Percentiles rank a stretch among this genome's conserved stretches.
These are phyloP conservation scores for Penicillium chermesinum DNA, from an alignment of 495 filamentous ascomycete species.

Conservation along the genomic window DNA sequence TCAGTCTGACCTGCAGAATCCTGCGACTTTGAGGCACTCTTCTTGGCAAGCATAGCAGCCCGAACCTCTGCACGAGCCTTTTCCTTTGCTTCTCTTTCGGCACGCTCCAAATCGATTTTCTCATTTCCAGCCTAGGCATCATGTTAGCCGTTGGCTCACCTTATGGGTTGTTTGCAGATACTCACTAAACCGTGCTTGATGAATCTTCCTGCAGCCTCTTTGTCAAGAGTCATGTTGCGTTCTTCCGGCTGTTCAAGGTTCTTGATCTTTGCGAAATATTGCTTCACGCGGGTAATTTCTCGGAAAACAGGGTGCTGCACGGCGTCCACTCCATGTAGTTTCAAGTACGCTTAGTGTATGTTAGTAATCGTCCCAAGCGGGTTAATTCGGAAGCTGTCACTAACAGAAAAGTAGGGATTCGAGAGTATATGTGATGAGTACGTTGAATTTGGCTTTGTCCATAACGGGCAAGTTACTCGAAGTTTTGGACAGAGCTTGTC, in stretches of 20 bases:
- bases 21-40: constrained; percentile 16
- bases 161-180: constrained; percentile 3
- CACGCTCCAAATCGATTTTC: constrained; percentile 50
- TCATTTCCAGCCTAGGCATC: constrained; percentile 56
- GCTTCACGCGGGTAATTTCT: constrained; percentile 78
- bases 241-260: constrained; percentile 50
- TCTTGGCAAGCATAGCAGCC: constrained; percentile 40
- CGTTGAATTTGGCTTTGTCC: constrained; percentile 90
- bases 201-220: constrained; percentile 72
- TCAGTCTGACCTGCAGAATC: constrained; percentile 8
- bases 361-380: constrained; percentile 11
- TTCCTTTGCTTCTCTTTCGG: constrained; percentile 50
- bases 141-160: not conserved
- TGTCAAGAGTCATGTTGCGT: constrained; percentile 64
- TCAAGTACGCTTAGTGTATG: constrained; percentile 58
- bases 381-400: constrained; percentile 13
- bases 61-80: constrained; percentile 47
- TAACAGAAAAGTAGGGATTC: constrained; percentile 90
- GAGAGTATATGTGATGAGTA: constrained; percentile 76
- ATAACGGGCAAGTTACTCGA: constrained; percentile 79
- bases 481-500: constrained; percentile 55
- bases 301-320: constrained; percentile 78
- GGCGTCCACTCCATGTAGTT: constrained; percentile 71
- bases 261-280: constrained; percentile 94
- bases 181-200: constrained; percentile 71